These are phyloP conservation scores for Polyporus tsugae DNA, from an alignment of 1,284 basidiomycete species.

Conservation along the genomic window DNA sequence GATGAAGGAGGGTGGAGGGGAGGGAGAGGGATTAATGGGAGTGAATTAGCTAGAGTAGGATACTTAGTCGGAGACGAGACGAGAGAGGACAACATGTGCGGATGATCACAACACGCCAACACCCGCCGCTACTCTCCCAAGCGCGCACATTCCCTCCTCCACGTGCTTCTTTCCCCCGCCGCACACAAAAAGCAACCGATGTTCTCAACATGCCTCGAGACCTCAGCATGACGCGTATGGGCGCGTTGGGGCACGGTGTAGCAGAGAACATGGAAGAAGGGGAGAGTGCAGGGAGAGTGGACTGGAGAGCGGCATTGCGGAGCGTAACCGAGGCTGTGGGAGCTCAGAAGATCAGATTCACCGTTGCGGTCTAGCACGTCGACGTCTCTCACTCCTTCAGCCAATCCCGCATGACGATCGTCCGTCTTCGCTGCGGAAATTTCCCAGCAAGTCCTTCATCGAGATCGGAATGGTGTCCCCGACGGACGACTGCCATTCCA, in stretches of 20 bases:
- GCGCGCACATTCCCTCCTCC: constrained; percentile 25
- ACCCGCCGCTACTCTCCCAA: constrained; percentile 16
- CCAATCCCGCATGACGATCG: constrained; percentile 12
- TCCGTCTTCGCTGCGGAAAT: constrained; percentile 21
- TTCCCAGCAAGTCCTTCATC: constrained; percentile 1
- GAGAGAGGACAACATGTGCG: constrained; percentile 24
- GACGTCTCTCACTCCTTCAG: constrained; percentile 2
- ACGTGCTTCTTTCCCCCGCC: constrained; percentile 17
- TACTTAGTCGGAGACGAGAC: constrained; percentile 10
- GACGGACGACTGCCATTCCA: background rate
- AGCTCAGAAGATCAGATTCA: constrained; percentile 9
- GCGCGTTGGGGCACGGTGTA: constrained; percentile 3
- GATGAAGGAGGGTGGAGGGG: constrained; percentile 13
- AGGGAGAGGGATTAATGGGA: constrained; percentile 25
- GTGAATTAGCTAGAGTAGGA: constrained; percentile 15
- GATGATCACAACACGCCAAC: constrained; percentile 29
- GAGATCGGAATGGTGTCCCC: background rate
- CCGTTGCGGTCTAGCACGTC: constrained; percentile 13
- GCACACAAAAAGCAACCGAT: background rate
- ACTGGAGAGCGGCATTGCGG: constrained; percentile 8
- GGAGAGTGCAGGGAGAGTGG: constrained; percentile 4
- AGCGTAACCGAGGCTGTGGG: constrained; percentile 18
- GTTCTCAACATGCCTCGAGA: background rate
- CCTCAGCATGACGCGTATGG: background rate
- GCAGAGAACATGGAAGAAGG: constrained; percentile 6